Evolutionary conservation across 2,329 filamentous ascomycete species (phyloP).

Genomic region (Trichoderma sp.): DNA sequence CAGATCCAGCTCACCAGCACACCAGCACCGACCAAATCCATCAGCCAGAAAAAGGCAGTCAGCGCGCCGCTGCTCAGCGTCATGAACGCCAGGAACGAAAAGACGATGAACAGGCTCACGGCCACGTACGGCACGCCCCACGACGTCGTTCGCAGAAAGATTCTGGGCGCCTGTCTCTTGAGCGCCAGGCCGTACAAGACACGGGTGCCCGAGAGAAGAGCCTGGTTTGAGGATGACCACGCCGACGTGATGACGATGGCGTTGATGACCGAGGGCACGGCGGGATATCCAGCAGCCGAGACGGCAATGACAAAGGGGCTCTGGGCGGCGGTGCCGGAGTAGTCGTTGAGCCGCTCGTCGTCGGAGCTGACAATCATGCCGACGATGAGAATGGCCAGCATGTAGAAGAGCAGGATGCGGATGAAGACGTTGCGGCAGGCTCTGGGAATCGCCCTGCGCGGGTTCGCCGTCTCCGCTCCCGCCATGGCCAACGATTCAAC

Average conservation of each 20-base stretch:
- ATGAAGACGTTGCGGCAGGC: conserved; percentile 60
- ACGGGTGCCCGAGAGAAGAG: conserved; percentile 66
- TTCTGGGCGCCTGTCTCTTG: conserved; percentile 63
- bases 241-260: conserved; percentile 72
- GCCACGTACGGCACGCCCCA: conserved; percentile 64
- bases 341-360: conserved; percentile 54
- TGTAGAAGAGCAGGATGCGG: conserved; percentile 60
- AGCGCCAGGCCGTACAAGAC: conserved; percentile 69
- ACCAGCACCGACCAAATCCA: conserved; percentile 61
- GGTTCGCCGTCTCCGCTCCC: conserved; percentile 60
- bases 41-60: conserved; percentile 67
- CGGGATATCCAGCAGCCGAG: conserved; percentile 64
- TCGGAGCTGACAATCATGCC: conserved; percentile 64
- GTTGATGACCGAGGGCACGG: conserved; percentile 72
- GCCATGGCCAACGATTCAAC: conserved; percentile 64
- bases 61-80: conserved; percentile 57
- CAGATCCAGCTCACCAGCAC: conserved; percentile 65
- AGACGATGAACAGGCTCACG: conserved; percentile 53
- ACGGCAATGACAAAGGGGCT: conserved; percentile 73
- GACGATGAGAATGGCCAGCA: conserved; percentile 70
- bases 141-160: conserved; percentile 62
- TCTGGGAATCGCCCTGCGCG: conserved; percentile 52
- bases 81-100: conserved; percentile 61
- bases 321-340: conserved; percentile 50
- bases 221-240: conserved; percentile 61